phyloP scores from a whole-genome alignment of 306 rosid species.

The Cucurbita maxima region DNA sequence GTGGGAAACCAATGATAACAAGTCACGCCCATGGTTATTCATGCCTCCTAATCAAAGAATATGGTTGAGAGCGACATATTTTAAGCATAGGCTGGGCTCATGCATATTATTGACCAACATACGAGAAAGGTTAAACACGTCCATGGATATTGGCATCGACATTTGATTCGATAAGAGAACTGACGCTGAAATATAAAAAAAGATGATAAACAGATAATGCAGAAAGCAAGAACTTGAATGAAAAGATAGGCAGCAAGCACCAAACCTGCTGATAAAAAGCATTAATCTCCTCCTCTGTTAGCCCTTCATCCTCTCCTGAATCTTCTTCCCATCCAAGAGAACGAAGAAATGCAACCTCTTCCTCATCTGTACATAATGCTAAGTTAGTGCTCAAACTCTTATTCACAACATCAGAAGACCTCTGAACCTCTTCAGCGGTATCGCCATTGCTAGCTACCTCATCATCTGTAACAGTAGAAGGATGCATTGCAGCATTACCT shows the following conservation, averaged over 20 bases:
- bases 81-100: neutral
- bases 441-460: constrained; percentile 42
- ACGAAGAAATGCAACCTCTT: constrained; percentile 89
- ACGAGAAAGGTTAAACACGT: neutral
- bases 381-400: constrained; percentile 23
- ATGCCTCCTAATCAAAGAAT: neutral
- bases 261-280: constrained; percentile 63
- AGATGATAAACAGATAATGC: neutral
- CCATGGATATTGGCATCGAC: neutral
- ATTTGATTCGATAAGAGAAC: neutral
- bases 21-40: neutral
- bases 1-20: neutral
- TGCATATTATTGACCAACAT: neutral
- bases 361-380: constrained; percentile 60
- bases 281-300: constrained; percentile 89
- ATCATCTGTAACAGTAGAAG: constrained; percentile 29
- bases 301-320: constrained; percentile 83
- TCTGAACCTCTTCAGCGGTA: constrained; percentile 33
- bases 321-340: constrained; percentile 98
- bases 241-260: neutral
- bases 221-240: neutral
- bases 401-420: constrained; percentile 23
- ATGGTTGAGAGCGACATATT: neutral
- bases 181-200: neutral
- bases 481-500: constrained; percentile 28